Conservation (phyloP, 2,329 filamentous ascomycete genomes). For the Microsporum ferrugineum region DNA sequence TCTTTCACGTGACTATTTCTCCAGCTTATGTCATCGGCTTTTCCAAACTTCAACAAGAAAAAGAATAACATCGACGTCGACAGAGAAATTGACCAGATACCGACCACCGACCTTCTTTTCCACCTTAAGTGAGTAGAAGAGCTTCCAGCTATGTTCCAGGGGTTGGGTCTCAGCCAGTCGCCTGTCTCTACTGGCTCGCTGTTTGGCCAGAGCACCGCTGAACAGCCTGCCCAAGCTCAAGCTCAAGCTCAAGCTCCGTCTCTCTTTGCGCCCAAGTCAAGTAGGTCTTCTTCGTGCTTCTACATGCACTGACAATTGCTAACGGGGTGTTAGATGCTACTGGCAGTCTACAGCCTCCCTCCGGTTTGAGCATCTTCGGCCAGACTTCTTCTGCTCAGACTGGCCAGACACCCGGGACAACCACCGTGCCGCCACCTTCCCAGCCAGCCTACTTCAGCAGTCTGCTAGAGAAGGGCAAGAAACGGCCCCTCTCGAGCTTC, state of each 20-base stretch:
- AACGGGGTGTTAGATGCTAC: background rate
- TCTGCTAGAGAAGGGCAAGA: slow-evolving; percentile 51
- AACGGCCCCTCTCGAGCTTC: slow-evolving; percentile 53
- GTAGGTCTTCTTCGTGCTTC: background rate
- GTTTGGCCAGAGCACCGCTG: background rate
- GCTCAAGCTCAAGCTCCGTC: slow-evolving; percentile 9
- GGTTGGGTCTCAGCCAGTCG: background rate
- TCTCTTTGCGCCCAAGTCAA: slow-evolving; percentile 8
- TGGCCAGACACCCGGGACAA: slow-evolving; percentile 10
- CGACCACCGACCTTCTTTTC: background rate
- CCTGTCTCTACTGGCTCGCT: background rate
- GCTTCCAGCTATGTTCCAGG: background rate
- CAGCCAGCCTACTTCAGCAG: slow-evolving; percentile 55
- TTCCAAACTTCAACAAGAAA: background rate
- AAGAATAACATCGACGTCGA: background rate
- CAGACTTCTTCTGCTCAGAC: slow-evolving; percentile 17
- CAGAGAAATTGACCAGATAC: background rate
- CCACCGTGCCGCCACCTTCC: slow-evolving; percentile 19
- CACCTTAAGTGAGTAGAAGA: background rate
- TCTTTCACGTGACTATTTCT: too few species aligned
- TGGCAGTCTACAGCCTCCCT: slow-evolving; percentile 15
- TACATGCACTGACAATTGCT: background rate
- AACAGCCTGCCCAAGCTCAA: slow-evolving; percentile 12
- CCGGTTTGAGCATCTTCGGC: slow-evolving; percentile 20
- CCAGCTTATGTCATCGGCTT: too few species aligned